Evolutionary conservation across 2,329 filamentous ascomycete species (phyloP).

Genomic region (Ilyonectria sp.): DNA sequence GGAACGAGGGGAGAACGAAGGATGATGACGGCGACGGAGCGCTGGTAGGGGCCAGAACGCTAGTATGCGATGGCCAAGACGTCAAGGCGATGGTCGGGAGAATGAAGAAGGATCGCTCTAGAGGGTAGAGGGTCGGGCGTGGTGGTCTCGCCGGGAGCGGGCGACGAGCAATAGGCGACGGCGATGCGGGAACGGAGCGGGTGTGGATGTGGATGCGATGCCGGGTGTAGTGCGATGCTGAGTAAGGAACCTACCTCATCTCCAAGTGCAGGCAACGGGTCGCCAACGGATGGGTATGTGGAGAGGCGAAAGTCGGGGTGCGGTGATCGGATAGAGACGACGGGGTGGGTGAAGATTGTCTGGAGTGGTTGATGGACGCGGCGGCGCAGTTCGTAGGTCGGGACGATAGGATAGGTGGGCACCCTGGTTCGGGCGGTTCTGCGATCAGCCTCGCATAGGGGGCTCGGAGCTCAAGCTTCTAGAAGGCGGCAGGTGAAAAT

Average conservation of each 20-base stretch:
- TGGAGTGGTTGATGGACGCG: conserved; percentile 23
- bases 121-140: conserved; percentile 34
- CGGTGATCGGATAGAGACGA: conserved; percentile 13
- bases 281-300: conserved; percentile 24
- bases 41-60: conserved; percentile 29
- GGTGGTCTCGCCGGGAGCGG: conserved; percentile 22
- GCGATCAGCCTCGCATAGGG: conserved; percentile 51
- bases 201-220: conserved; percentile 32
- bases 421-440: conserved; percentile 44
- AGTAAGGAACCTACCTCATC: conserved; percentile 33
- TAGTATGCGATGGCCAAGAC: conserved; percentile 43
- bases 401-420: conserved; percentile 37
- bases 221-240: conserved; percentile 29
- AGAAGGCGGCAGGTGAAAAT: conserved; percentile 42
- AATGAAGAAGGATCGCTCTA: conserved; percentile 32
- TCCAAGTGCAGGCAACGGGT: conserved; percentile 17
- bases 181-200: conserved; percentile 39
- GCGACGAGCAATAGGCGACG: conserved; percentile 22
- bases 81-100: conserved; percentile 37
- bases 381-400: conserved; percentile 21
- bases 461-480: conserved; percentile 43
- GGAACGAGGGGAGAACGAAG: conserved; percentile 38
- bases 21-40: conserved; percentile 37
- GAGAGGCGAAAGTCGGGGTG: conserved; percentile 19
- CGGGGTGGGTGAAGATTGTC: conserved; percentile 19